phyloP scores from a whole-genome alignment of 208 protist species.

The Ichthyophonus hoferi region DNA sequence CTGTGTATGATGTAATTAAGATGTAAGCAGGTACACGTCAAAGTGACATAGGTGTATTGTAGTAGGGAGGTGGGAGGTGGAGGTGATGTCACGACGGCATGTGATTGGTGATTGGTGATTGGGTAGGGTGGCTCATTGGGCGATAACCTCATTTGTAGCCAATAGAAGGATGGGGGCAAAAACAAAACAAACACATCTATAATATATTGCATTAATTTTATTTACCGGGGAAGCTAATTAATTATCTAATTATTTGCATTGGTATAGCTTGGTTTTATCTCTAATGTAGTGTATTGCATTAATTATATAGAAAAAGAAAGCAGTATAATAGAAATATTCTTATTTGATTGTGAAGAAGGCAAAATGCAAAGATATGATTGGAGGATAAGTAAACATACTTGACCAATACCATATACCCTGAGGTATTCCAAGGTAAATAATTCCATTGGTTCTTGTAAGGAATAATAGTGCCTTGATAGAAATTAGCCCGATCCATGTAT shows the following conservation, averaged over 20 bases:
- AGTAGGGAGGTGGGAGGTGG: background rate
- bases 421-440: background rate
- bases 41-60: background rate
- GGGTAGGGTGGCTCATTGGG: background rate
- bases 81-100: background rate
- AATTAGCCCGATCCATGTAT: background rate
- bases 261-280: background rate
- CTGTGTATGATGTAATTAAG: background rate
- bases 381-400: background rate
- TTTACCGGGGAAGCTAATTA: no score
- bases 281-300: background rate
- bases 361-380: background rate
- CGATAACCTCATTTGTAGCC: no score
- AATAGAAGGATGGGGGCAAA: no score
- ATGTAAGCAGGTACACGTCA: background rate
- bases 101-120: background rate
- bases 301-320: background rate
- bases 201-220: no score
- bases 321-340: background rate
- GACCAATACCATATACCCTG: background rate
- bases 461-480: background rate
- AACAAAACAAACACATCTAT: no score
- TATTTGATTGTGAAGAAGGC: background rate
- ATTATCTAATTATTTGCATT: background rate
- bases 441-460: background rate